These are phyloP conservation scores for Harringtonia aguacate DNA, from an alignment of 2,329 filamentous ascomycete species.

Conservation along the genomic window DNA sequence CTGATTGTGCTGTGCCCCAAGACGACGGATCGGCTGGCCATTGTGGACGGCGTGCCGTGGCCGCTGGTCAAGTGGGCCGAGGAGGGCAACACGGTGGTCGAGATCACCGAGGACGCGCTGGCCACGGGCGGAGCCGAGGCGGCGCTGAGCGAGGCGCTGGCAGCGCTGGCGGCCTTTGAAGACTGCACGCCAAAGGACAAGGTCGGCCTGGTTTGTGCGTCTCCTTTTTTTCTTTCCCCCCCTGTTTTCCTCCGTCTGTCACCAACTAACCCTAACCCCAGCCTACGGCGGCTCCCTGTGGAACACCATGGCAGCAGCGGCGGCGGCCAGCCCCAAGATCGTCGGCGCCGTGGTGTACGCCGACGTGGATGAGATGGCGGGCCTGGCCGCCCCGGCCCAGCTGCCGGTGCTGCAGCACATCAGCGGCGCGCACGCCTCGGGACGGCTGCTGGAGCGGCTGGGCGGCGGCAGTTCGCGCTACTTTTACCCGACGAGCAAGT, in stretches of 20 bases:
- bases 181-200: conserved; percentile 20
- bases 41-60: conserved; percentile 5
- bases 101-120: conserved; percentile 34
- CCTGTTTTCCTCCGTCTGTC: neutral
- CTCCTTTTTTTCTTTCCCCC: neutral
- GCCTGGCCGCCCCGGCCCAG: neutral
- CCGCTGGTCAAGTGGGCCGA: conserved; percentile 60
- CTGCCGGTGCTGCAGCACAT: conserved; percentile 2
- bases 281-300: conserved; percentile 14
- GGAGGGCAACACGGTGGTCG: conserved; percentile 53
- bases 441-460: neutral
- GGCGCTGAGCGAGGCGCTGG: conserved; percentile 9
- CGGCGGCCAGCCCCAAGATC: conserved; percentile 5
- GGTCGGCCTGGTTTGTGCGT: conserved; percentile 25
- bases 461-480: neutral
- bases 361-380: neutral
- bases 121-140: conserved; percentile 21
- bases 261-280: neutral
- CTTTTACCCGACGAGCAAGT: neutral
- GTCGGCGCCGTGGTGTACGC: conserved; percentile 12
- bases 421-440: neutral
- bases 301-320: conserved; percentile 7
- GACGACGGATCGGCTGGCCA: conserved; percentile 1
- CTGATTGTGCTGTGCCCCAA: conserved; percentile 3
- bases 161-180: conserved; percentile 19